Evolutionary conservation across 805 yeast species (phyloP).

Genomic region (Huiozyma naganishii): DNA sequence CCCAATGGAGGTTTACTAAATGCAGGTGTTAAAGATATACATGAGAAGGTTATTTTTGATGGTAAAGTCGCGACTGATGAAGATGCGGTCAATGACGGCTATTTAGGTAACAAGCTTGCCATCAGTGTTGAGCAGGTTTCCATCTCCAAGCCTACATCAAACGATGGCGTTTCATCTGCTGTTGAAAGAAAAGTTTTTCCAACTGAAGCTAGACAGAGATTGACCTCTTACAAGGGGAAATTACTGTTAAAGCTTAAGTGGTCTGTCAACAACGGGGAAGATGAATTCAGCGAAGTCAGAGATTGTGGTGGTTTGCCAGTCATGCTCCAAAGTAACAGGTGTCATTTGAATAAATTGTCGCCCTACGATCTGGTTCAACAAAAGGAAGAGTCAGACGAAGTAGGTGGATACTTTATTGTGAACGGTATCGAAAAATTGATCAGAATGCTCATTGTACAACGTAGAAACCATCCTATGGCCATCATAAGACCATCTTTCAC

Average conservation of each 20-base stretch:
- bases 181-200: constrained; percentile 74
- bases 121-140: constrained; percentile 86
- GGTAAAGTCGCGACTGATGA: constrained; percentile 26
- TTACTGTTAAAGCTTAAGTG: constrained; percentile 70
- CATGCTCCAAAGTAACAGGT: constrained; percentile 84
- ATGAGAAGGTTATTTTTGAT: constrained; percentile 76
- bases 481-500: constrained; percentile 88
- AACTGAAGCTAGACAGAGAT: constrained; percentile 81
- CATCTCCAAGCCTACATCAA: constrained; percentile 62
- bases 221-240: constrained; percentile 71
- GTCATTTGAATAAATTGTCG: constrained; percentile 76
- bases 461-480: constrained; percentile 98
- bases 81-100: constrained; percentile 27
- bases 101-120: constrained; percentile 75
- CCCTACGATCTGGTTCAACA: constrained; percentile 69
- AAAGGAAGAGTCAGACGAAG: constrained; percentile 88
- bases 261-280: constrained; percentile 83
- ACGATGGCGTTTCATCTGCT: constrained; percentile 50
- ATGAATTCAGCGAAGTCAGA: constrained; percentile 58
- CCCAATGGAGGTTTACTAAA: constrained; percentile 77
- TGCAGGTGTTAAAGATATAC: constrained; percentile 80
- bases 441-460: constrained; percentile 95
- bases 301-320: constrained; percentile 88
- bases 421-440: constrained; percentile 95
- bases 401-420: constrained; percentile 92